Conservation (phyloP, 192 early-diverging fungal species). For the Podila horticola region DNA sequence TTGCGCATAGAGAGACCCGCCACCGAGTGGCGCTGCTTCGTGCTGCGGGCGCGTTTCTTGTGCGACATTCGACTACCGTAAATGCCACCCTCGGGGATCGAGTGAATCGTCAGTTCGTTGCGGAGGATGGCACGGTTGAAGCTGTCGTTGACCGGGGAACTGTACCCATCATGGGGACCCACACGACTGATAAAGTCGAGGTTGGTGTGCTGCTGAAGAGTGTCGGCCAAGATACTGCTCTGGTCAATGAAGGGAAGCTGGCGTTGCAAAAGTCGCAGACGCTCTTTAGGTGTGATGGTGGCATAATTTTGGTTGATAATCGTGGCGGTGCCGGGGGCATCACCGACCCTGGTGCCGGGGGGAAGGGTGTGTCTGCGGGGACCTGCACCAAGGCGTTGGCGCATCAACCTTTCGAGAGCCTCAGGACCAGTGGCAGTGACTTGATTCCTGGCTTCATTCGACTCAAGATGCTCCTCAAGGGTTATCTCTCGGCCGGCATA, state of each 20-base stretch:
- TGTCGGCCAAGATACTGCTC: slow-evolving; percentile 21
- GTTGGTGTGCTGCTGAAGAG: slow-evolving; percentile 15
- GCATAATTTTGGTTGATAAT: slow-evolving; percentile 25
- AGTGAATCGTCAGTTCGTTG: slow-evolving; percentile 22
- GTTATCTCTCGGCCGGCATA: neutral
- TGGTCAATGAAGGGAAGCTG: slow-evolving; percentile 6
- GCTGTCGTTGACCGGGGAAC: neutral
- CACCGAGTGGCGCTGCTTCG: slow-evolving; percentile 12
- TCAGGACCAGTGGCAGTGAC: neutral
- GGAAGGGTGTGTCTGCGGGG: slow-evolving; percentile 27
- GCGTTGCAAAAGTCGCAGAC: slow-evolving; percentile 18
- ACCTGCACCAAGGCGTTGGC: neutral
- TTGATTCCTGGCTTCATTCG: slow-evolving; percentile 3
- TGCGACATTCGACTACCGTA: neutral
- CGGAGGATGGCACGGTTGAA: slow-evolving; percentile 14
- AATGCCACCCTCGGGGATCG: slow-evolving; percentile 12
- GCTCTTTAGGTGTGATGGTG: slow-evolving; percentile 16
- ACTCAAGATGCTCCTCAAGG: neutral
- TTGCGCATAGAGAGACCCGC: slow-evolving; percentile 3
- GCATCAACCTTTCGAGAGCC: neutral
- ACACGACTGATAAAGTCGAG: slow-evolving; percentile 21
- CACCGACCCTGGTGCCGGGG: slow-evolving; percentile 18
- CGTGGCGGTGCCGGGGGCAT: slow-evolving; percentile 12
- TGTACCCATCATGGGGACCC: neutral
- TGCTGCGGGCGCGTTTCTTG: neutral